These are phyloP conservation scores for Pythium chondricola DNA, from an alignment of 352 stramenopile genomes.

Conservation along the genomic window DNA sequence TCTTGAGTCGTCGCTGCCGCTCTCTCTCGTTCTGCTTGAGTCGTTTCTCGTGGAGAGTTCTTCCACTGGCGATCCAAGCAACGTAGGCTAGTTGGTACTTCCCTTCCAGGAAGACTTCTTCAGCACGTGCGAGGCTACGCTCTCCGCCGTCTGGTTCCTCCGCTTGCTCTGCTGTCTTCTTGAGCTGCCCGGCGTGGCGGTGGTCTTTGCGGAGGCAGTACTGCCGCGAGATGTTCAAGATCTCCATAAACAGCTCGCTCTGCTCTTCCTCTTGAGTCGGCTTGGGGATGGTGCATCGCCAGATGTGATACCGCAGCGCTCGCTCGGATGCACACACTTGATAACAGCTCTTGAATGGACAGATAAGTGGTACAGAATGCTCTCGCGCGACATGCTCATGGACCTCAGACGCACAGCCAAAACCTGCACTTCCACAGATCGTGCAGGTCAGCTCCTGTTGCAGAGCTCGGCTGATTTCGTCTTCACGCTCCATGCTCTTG, in stretches of 20 bases:
- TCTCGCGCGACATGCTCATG: slow-evolving; percentile 53
- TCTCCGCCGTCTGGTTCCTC: slow-evolving; percentile 16
- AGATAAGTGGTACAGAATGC: slow-evolving; percentile 63
- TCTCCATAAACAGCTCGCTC: slow-evolving; percentile 65
- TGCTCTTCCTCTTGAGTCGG: slow-evolving; percentile 46
- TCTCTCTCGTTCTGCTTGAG: slow-evolving; percentile 25
- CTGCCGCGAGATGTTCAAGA: slow-evolving; percentile 64
- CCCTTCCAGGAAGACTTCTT: slow-evolving; percentile 60
- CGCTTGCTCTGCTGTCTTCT: no score
- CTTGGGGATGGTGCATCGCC: slow-evolving; percentile 51
- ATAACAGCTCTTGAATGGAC: slow-evolving; percentile 56
- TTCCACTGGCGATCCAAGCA: slow-evolving; percentile 34
- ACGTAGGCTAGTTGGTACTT: slow-evolving; percentile 53
- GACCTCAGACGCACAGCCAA: slow-evolving; percentile 20
- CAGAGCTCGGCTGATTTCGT: slow-evolving; percentile 18
- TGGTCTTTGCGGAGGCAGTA: slow-evolving; percentile 70
- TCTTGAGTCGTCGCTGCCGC: slow-evolving; percentile 23
- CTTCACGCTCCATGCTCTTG: slow-evolving; percentile 33
- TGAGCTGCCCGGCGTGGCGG: slow-evolving; percentile 32
- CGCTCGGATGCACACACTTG: slow-evolving; percentile 65
- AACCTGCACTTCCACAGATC: slow-evolving; percentile 26
- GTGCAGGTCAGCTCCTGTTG: slow-evolving; percentile 43
- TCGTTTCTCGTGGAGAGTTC: slow-evolving; percentile 31
- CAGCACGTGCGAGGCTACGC: slow-evolving; percentile 23
- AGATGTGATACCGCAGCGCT: slow-evolving; percentile 73